These are phyloP conservation scores for Fusarium oxysporum DNA, from an alignment of 2,329 filamentous ascomycete genomes.

Conservation along the genomic window DNA sequence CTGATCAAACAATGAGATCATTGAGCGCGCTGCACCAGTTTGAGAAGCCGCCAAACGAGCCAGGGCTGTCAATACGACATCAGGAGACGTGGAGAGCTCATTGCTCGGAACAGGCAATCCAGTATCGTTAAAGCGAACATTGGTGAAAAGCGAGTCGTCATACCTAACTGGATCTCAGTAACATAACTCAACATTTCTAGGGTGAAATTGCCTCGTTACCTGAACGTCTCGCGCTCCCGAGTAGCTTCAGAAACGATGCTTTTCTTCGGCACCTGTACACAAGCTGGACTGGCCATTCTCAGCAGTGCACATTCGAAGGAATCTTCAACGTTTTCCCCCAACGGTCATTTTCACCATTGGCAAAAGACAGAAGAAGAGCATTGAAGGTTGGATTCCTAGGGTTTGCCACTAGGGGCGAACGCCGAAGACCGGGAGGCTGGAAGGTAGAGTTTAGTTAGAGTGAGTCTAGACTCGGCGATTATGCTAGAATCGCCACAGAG, in stretches of 20 bases:
- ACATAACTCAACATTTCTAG: not conserved
- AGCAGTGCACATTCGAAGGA: not conserved
- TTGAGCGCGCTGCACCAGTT: constrained; percentile 54
- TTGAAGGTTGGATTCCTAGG: not conserved
- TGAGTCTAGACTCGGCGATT: constrained; percentile 28
- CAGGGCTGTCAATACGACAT: constrained; percentile 59
- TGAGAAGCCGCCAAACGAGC: constrained; percentile 61
- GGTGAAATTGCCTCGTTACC: constrained; percentile 27
- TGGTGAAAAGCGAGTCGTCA: constrained; percentile 19
- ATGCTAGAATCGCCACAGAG: constrained; percentile 1
- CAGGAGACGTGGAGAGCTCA: constrained; percentile 46
- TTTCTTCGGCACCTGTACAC: constrained; percentile 16
- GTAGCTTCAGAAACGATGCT: constrained; percentile 40
- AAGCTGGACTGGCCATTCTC: constrained; percentile 7
- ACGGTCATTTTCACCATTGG: not conserved
- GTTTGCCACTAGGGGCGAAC: not conserved
- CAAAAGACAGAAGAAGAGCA: not conserved
- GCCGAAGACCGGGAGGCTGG: constrained; percentile 19
- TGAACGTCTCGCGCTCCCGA: constrained; percentile 50
- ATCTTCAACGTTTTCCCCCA: not conserved
- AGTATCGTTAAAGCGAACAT: constrained; percentile 41
- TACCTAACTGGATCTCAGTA: constrained; percentile 2
- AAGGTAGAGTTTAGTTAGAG: not conserved
- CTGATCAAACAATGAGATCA: constrained; percentile 64
- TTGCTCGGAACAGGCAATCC: constrained; percentile 39